Base-by-base conservation (phyloP, 495 filamentous ascomycete genomes). In the Neurospora sp. region DNA sequence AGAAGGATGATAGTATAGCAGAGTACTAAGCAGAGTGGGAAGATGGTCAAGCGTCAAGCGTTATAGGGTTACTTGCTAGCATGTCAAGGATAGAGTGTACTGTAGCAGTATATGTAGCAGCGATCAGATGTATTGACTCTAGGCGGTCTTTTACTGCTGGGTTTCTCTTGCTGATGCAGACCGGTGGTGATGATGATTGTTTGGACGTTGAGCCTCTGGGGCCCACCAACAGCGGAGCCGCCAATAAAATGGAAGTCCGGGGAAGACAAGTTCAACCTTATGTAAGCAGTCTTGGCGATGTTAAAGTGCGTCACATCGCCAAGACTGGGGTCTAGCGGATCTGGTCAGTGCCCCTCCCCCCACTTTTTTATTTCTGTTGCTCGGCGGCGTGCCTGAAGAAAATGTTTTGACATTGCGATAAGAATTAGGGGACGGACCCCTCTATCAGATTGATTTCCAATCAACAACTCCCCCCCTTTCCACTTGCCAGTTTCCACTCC, bases 271-370 rank as follows among this genome's bases (percentile, higher is more conserved):
- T 16, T 61, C 53, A 35, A 27, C 5, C n/a, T 77, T 76, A 76
- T 75, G 73, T 76, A 53, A 76, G 53, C 53, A 18, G 2, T 65
- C 53, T 65, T 65, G 27, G 53, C 53, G 14, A 65, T 65, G 3
- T 5, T 35, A 65, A 65, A 35, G 27, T 65, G 53, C 53, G 53
- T 65, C 22, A 65, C 27, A 8, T 3, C 3, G n/a, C n/a, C n/a
- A n/a, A n/a, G n/a, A n/a, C n/a, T 61, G 53, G 53, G 53, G 53
- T 61, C 53, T 61, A 4, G 45, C 20, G 20, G 20, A 14, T 53
- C 45, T 53, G 53, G 44, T 3, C 53, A 68, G 72, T 78, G 77
- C 78, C 79, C 79, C 79, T 80, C 78, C 79, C 78, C 81, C 81
- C 74, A 74, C 71, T 77, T 80, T 73, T 38, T 74, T 74, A 31